Percentiles rank a stretch among this genome's conserved stretches.
These are phyloP conservation scores for Cairneyella variabilis DNA, from an alignment of 495 filamentous ascomycete genomes.

Conservation along the genomic window DNA sequence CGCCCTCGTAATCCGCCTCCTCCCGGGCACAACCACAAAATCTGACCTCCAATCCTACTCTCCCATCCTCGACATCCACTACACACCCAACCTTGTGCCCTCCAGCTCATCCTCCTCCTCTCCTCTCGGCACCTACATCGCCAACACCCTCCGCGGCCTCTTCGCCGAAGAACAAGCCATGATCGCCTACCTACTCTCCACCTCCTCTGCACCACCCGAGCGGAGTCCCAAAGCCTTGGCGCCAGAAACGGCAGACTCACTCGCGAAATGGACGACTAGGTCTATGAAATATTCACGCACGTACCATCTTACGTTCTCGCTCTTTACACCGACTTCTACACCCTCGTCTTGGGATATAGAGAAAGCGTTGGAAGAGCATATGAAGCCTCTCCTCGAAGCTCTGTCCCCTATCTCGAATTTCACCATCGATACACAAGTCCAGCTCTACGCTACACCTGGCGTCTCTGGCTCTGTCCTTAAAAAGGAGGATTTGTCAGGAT, in stretches of 20 bases:
- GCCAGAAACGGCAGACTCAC: slow-evolving; percentile 38
- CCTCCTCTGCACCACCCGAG: slow-evolving; percentile 46
- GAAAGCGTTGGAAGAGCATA: slow-evolving; percentile 72
- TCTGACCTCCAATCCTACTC: slow-evolving; percentile 64
- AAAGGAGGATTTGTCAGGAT: slow-evolving; percentile 85
- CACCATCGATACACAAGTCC: slow-evolving; percentile 93
- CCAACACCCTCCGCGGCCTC: slow-evolving; percentile 68
- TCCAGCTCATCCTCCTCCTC: slow-evolving; percentile 66
- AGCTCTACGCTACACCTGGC: slow-evolving; percentile 83
- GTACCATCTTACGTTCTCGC: slow-evolving; percentile 93
- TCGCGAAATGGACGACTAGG: slow-evolving; percentile 60
- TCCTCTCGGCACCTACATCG: slow-evolving; percentile 74
- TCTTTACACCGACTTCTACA: slow-evolving; percentile 73
- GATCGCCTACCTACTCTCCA: slow-evolving; percentile 76
- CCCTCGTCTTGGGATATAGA: slow-evolving; percentile 94
- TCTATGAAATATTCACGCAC: slow-evolving; percentile 90
- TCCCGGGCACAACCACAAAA: slow-evolving; percentile 57
- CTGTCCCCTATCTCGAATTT: slow-evolving; percentile 87
- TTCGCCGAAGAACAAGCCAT: slow-evolving; percentile 89
- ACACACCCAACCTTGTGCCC: slow-evolving; percentile 70
- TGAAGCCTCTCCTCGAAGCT: slow-evolving; percentile 74
- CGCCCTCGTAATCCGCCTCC: slow-evolving; percentile 67
- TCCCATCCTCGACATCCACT: slow-evolving; percentile 73
- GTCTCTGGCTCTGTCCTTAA: slow-evolving; percentile 63
- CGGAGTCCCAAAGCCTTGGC: slow-evolving; percentile 36